phyloP scores from a whole-genome alignment of 106 monocot species.

The Dioscorea dumetorum region DNA sequence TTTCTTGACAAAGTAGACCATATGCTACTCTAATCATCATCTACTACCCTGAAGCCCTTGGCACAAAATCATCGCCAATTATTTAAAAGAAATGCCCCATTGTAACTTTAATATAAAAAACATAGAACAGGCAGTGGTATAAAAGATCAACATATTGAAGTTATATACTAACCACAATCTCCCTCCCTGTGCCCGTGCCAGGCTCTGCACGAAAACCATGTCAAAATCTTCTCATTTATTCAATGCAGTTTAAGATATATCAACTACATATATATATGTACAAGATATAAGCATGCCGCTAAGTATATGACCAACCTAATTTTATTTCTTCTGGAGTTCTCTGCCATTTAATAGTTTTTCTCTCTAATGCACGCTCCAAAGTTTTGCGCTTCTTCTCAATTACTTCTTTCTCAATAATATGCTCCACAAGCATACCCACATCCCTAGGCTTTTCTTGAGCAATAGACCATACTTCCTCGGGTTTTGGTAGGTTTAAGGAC shows the following conservation, averaged over 20 bases:
- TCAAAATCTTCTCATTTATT: too few relatives aligned
- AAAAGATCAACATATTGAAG: slow-evolving; percentile 5
- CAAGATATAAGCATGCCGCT: not conserved
- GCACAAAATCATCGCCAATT: too few relatives aligned
- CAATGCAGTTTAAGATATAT: too few relatives aligned
- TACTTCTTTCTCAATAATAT: slow-evolving; percentile 23
- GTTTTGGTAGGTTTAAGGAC: slow-evolving; percentile 20
- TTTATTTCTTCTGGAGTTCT: slow-evolving; percentile 21
- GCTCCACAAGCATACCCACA: slow-evolving; percentile 19
- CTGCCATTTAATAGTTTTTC: slow-evolving; percentile 31
- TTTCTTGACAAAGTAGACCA: too few relatives aligned
- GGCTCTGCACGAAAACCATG: slow-evolving; percentile 23
- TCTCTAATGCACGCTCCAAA: slow-evolving; percentile 26
- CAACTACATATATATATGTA: too few relatives aligned
- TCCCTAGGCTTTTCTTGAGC: slow-evolving; percentile 31
- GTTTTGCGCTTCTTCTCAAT: slow-evolving; percentile 32
- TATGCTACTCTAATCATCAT: too few relatives aligned
- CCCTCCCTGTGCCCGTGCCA: slow-evolving; percentile 36
- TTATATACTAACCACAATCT: slow-evolving; percentile 33
- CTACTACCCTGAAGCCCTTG: too few relatives aligned
- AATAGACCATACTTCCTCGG: slow-evolving; percentile 36
- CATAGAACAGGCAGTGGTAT: not conserved
- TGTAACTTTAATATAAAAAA: too few relatives aligned
- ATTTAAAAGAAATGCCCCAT: too few relatives aligned
- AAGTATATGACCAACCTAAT: slow-evolving; percentile 9